Evolutionary conservation across 345 rosid species (phyloP), one percentile per base, ranked within the genome.

Genomic region (Chamaenerion angustifolium): DNA sequence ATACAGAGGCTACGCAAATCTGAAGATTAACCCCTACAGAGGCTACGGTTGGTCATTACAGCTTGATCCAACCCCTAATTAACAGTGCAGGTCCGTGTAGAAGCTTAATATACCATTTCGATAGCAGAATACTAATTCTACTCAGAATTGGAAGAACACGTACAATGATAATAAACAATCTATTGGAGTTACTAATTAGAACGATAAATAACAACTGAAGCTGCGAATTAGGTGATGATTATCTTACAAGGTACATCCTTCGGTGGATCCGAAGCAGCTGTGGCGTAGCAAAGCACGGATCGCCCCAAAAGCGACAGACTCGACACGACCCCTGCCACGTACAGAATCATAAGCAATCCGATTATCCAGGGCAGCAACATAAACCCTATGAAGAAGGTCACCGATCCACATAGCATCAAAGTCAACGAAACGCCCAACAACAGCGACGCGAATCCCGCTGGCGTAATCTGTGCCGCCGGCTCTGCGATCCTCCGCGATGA

Each of bases 291-390:
- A 57, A 92, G 51, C 12, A 87, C 59, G 0, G 86, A 74, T 55
- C 85, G 79, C 1, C 88, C 85, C 15, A 81, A 60, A 71, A 82
- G 45, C 16, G 96, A 87, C 55, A 92, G 56, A 10, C 79, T 61
- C 2, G 98, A 78, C n/a, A 92, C 78, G 49, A 92, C 64, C 35
- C 95, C 96, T 6, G 76, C 96, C 42, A 84, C 85, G 47, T 84
- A 87, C 41, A 87, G 72, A 54, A 80, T 63, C 81, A 82, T 63
- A 8, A 84, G 63, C 58, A 92, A 67, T 45, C 90, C 88, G 1
- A 92, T 40, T 48, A 92, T 82, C 95, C 98, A 92, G 17, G 98
- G 98, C 94, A 92, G 76, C 83, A 92, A 54, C 63, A 92, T 67
- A 55, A 92, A 82, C 0, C 98, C 98, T 17, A 92, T 76, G 50